These are phyloP conservation scores for Coffea eugenioides DNA, from an alignment of 257 asterid species.

Conservation along the genomic window DNA sequence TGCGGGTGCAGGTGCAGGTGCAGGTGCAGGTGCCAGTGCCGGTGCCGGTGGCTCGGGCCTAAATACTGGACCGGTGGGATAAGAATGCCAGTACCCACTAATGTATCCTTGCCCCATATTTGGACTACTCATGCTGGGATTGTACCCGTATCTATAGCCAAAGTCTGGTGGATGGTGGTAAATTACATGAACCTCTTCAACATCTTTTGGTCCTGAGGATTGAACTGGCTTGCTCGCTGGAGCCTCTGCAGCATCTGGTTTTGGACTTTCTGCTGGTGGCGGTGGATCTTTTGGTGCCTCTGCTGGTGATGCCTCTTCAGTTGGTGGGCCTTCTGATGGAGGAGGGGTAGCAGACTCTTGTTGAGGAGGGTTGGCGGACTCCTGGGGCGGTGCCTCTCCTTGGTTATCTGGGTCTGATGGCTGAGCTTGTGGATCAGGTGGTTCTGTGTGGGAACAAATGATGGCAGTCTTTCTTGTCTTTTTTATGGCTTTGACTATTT, in stretches of 20 bases:
- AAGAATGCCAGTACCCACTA: constrained; percentile 28
- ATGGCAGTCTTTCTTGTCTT: constrained; percentile 70
- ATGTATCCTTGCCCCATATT: constrained; percentile 28
- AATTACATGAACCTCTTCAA: constrained; percentile 66
- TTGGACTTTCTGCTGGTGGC: constrained; percentile 33
- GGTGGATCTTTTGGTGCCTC: constrained; percentile 43
- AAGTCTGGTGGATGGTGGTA: constrained; percentile 66
- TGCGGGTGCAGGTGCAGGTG: constrained; percentile 21
- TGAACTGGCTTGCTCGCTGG: constrained; percentile 29
- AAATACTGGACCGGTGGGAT: constrained; percentile 20
- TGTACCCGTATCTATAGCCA: constrained; percentile 35
- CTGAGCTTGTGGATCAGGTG: constrained; percentile 44
- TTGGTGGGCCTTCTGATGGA: constrained; percentile 41
- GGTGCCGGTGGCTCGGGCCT: constrained; percentile 25
- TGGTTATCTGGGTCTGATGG: constrained; percentile 34
- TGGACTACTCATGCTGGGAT: constrained; percentile 24
- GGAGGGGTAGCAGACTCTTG: constrained; percentile 34
- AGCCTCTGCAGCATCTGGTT: constrained; percentile 31
- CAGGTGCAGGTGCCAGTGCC: too few species aligned
- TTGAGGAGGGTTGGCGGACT: constrained; percentile 33
- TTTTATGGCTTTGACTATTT: constrained; percentile 71
- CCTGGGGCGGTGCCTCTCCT: constrained; percentile 30
- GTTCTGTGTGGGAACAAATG: constrained; percentile 64
- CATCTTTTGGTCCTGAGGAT: constrained; percentile 42
- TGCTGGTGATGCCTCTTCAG: constrained; percentile 25